phyloP scores from a whole-genome alignment of 768 basidiomycete genomes.

The Xerocomellus intermedius region DNA sequence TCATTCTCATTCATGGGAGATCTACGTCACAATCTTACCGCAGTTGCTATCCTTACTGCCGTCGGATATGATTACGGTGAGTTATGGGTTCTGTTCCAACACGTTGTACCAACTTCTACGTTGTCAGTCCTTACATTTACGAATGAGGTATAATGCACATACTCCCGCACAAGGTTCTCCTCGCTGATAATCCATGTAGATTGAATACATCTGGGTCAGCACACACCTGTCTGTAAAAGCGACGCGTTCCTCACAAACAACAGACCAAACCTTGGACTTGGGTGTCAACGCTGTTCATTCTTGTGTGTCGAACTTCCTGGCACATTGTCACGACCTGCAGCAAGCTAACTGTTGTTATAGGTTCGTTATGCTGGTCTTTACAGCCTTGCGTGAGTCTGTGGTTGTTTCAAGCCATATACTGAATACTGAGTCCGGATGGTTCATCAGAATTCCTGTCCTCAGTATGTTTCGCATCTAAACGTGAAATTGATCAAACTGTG shows the following conservation, averaged over 20 bases:
- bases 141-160: no score
- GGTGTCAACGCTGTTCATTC: background rate
- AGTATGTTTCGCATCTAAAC: background rate
- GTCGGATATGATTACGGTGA: background rate
- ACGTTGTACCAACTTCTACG: background rate
- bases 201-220: background rate
- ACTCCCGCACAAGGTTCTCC: no score
- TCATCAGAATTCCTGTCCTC: background rate
- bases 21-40: background rate
- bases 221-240: background rate
- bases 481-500: background rate
- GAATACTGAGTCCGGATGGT: background rate
- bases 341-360: background rate
- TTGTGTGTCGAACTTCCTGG: background rate
- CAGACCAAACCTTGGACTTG: background rate
- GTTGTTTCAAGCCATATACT: background rate
- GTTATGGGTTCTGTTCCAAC: background rate
- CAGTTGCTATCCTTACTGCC: background rate
- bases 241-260: background rate
- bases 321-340: background rate
- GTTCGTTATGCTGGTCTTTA: slow-evolving; percentile 10
- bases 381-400: background rate
- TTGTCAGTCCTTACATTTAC: background rate
- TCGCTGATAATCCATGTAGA: background rate
- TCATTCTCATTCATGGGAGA: no score